phyloP scores from a whole-genome alignment of 169 alveolate species.

The Plasmodium gonderi region DNA sequence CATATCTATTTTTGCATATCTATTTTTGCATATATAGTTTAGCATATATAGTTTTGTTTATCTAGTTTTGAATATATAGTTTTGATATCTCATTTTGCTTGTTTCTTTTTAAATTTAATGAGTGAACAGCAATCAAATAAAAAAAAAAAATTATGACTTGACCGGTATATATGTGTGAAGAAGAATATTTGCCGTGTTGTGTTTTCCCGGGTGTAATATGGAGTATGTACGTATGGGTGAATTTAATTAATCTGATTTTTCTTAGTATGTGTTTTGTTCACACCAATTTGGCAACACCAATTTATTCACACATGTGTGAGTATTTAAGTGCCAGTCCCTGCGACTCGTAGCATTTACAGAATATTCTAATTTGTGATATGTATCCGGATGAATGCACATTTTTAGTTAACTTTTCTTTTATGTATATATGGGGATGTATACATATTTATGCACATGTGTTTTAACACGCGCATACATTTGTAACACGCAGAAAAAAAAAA shows the following conservation, averaged over 20 bases:
- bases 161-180: neutral
- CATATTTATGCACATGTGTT: neutral
- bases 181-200: neutral
- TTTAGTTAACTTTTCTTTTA: neutral
- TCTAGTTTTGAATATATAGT: too few relatives aligned
- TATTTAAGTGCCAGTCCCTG: neutral
- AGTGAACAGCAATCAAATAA: neutral
- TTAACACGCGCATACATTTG: neutral
- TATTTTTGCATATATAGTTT: neutral
- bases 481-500: neutral
- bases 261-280: neutral
- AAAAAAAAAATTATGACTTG: neutral
- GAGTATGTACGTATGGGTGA: slow-evolving; percentile 1
- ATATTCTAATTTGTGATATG: neutral
- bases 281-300: too few relatives aligned
- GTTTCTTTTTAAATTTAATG: neutral
- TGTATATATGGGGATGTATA: neutral
- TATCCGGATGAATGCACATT: neutral
- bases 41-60: neutral
- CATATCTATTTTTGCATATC: too few relatives aligned
- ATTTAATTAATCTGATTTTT: neutral
- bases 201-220: neutral
- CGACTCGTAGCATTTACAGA: neutral
- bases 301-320: neutral
- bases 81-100: neutral